Base-by-base conservation (phyloP, 2,329 filamentous ascomycete genomes). In the Ascochyta fabae region DNA sequence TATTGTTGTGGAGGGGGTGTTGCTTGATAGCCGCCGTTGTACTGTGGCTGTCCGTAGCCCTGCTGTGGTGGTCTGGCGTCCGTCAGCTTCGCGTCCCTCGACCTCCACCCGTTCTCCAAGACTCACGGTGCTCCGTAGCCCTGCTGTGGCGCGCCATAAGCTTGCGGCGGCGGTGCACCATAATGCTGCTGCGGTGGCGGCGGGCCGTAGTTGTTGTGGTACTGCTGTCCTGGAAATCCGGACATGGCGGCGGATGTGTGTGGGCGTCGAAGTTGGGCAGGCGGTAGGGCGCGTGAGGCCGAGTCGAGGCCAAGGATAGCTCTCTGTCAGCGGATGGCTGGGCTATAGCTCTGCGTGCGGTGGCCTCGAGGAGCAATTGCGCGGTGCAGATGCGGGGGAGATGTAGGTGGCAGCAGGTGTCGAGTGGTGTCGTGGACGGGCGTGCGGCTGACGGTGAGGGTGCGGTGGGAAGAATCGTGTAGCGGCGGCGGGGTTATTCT, bases 1-100 rank as follows among this genome's bases (percentile, higher is more conserved):
- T 77, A 76, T 49, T 78, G 77, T 44, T 76, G 78, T 41, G 78
- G 77, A 46, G 78, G 78, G 31, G 75, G 73, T 35, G 75, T 73
- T 27, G 68, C 64, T 36, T 74, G 71, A 26, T 73, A 71, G 48
- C 74, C 70, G 56, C 66, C 67, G 46, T 74, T 72, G 53, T 75
- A 77, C 56, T 76, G 75, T 13, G 76, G 77, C 36, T 76, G 76
- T 31, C 72, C 73, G 55, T 78, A 77, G 26, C 73, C 73, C 57
- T 76, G 73, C 38, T 72, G 72, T 52, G 71, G 71, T 38, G 64
- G 65, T 13, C 64, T 68, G 42, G 29, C 31, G 4, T 29, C 27
- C 42, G 61, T 68, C 58, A 68, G 65, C 62, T 34, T 41, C 27
- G 35, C 27, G 15, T 23, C 15, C 33, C 36, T 36, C 38, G 51